These are phyloP conservation scores for Lentinula boryana DNA, from an alignment of 768 basidiomycete genomes.

Conservation along the genomic window DNA sequence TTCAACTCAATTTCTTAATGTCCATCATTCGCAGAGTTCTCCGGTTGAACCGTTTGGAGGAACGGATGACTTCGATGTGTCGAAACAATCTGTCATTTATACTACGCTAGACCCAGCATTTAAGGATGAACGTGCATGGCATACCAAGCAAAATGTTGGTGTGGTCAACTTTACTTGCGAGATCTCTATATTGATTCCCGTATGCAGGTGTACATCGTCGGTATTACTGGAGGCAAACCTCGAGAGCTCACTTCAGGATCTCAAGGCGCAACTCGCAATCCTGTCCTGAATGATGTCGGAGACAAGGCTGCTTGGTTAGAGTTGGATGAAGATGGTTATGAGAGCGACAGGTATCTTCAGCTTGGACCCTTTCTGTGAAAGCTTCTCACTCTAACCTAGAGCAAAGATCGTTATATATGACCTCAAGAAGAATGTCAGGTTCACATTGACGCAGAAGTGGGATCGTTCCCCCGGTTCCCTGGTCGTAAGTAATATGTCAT, in stretches of 20 bases:
- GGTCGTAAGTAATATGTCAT: conserved; percentile 36
- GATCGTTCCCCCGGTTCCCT: conserved; percentile 70
- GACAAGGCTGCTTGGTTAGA: conserved; percentile 84
- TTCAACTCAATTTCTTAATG: background rate
- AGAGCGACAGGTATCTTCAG: conserved; percentile 63
- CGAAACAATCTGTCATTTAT: conserved; percentile 64
- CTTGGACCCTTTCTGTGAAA: background rate
- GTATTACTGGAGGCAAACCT: conserved; percentile 46
- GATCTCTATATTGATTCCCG: background rate
- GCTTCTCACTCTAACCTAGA: conserved; percentile 26
- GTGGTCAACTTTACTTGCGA: background rate
- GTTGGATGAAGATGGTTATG: conserved; percentile 82
- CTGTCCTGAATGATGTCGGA: conserved; percentile 61
- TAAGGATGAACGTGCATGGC: conserved; percentile 54
- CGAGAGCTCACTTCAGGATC: conserved; percentile 74
- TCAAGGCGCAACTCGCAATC: conserved; percentile 78
- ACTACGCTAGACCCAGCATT: conserved; percentile 81
- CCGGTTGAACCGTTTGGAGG: conserved; percentile 90
- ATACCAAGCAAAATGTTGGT: conserved; percentile 82
- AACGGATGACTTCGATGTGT: conserved; percentile 74
- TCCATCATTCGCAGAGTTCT: conserved; percentile 35
- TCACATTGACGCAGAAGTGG: conserved; percentile 77
- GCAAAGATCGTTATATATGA: conserved; percentile 79
- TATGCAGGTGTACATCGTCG: conserved; percentile 62
- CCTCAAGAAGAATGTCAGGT: conserved; percentile 56